phyloP scores from a whole-genome alignment of 768 basidiomycete species.

The Cyathus striatus region DNA sequence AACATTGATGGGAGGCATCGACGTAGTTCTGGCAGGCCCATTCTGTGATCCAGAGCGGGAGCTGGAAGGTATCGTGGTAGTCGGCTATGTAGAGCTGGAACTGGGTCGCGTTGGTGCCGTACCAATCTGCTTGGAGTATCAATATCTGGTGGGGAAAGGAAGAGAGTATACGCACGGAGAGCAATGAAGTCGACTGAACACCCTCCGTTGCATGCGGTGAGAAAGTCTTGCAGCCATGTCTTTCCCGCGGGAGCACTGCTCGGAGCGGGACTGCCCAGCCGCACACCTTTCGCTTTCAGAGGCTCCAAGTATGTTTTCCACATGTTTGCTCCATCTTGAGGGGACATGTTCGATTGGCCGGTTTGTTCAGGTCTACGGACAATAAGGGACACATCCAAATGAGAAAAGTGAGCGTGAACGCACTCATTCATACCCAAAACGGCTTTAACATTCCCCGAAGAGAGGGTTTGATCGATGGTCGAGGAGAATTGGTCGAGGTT shows the following conservation, averaged over 20 bases:
- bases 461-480: constrained; percentile 36
- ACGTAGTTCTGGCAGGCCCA: constrained; percentile 55
- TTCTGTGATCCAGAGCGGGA: constrained; percentile 57
- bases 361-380: constrained; percentile 5
- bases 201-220: constrained; percentile 38
- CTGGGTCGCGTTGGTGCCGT: constrained; percentile 43
- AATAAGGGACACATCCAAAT: neutral
- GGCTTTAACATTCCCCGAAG: constrained; percentile 27
- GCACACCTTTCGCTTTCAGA: constrained; percentile 34
- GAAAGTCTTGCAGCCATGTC: constrained; percentile 49
- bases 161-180: constrained; percentile 29
- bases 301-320: constrained; percentile 53
- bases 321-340: constrained; percentile 39
- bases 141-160: neutral
- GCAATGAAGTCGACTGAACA: constrained; percentile 58
- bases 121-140: constrained; percentile 31
- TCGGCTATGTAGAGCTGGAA: constrained; percentile 45
- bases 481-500: constrained; percentile 32
- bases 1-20: constrained; percentile 35
- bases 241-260: constrained; percentile 48
- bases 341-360: constrained; percentile 47
- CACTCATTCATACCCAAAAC: constrained; percentile 54
- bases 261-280: constrained; percentile 49
- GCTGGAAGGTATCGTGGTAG: constrained; percentile 46
- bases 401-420: constrained; percentile 8